Conservation (phyloP, 805 yeast genomes). For the Suhomyces prunicola region DNA sequence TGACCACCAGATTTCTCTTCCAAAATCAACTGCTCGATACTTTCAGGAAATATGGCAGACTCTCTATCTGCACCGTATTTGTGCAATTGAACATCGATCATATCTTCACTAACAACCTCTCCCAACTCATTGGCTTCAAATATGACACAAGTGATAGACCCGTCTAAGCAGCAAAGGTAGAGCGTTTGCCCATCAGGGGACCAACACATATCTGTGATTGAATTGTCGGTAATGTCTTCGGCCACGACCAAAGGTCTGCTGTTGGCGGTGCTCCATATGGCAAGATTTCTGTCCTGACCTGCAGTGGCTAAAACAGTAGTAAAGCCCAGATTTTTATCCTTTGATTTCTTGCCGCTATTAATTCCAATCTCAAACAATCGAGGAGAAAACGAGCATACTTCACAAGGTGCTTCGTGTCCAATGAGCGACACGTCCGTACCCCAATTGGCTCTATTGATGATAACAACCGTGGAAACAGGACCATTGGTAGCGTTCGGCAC, state of each 20-base stretch:
- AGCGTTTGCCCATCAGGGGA: conserved; percentile 71
- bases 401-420: conserved; percentile 85
- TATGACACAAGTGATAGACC: conserved; percentile 63
- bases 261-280: conserved; percentile 79
- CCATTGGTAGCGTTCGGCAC: conserved; percentile 86
- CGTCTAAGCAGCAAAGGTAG: conserved; percentile 81
- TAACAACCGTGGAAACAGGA: conserved; percentile 70
- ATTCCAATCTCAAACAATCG: conserved; percentile 48
- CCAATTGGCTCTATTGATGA: conserved; percentile 78
- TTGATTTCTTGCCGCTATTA: conserved; percentile 10
- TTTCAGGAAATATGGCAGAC: conserved; percentile 80
- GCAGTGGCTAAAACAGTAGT: conserved; percentile 88
- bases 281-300: conserved; percentile 88
- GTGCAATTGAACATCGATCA: conserved; percentile 65
- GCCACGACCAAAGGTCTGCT: conserved; percentile 80
- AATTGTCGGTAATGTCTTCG: conserved; percentile 66
- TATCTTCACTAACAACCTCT: conserved; percentile 55
- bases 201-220: conserved; percentile 91
- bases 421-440: conserved; percentile 66
- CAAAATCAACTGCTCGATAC: conserved; percentile 69
- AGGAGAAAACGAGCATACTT: conserved; percentile 74
- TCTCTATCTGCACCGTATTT: conserved; percentile 89
- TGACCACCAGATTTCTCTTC: conserved; percentile 55
- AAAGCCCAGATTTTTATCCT: conserved; percentile 27
- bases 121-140: conserved; percentile 71